A percentile compares a stretch with the other conserved stretches of the same genome.
Evolutionary conservation across 78 protist species (phyloP).

Genomic region (Emiliania huxleyi): DNA sequence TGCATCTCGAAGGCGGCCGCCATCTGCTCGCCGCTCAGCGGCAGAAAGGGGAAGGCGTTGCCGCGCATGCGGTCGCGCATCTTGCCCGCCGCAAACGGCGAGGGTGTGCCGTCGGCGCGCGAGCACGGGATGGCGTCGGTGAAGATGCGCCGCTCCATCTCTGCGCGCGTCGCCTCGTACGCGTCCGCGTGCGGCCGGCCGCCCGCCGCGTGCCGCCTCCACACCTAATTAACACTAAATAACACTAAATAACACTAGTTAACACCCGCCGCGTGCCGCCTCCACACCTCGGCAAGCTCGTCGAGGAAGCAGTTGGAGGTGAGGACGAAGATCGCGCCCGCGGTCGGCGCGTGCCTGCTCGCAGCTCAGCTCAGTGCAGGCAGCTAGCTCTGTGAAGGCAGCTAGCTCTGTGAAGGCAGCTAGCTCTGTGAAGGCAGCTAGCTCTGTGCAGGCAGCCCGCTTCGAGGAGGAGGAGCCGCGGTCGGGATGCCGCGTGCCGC

Average conservation of each 20-base stretch:
- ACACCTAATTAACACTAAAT: too few species aligned
- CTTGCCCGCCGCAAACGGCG: conserved; percentile 4
- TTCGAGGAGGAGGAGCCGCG: too few species aligned
- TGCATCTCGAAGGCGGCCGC: neutral
- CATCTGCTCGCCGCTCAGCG: neutral
- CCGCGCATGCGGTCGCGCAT: conserved; percentile 18
- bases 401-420: too few species aligned
- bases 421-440: too few species aligned
- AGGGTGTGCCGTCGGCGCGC: neutral
- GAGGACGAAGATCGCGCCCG: neutral
- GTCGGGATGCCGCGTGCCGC: too few species aligned
- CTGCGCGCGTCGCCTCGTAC: neutral
- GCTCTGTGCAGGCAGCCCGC: too few species aligned
- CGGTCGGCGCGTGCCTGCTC: neutral
- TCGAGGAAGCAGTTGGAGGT: conserved; percentile 16
- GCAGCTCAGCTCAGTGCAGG: too few species aligned
- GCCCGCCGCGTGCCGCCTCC: neutral
- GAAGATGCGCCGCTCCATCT: neutral
- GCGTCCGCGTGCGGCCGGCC: neutral
- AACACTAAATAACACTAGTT: too few species aligned
- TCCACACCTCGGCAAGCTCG: neutral
- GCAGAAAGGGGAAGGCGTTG: neutral
- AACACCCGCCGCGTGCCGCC: too few species aligned
- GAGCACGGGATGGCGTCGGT: neutral
- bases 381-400: too few species aligned